Conservation (phyloP, 306 rosid genomes). For the Inga laurina region DNA sequence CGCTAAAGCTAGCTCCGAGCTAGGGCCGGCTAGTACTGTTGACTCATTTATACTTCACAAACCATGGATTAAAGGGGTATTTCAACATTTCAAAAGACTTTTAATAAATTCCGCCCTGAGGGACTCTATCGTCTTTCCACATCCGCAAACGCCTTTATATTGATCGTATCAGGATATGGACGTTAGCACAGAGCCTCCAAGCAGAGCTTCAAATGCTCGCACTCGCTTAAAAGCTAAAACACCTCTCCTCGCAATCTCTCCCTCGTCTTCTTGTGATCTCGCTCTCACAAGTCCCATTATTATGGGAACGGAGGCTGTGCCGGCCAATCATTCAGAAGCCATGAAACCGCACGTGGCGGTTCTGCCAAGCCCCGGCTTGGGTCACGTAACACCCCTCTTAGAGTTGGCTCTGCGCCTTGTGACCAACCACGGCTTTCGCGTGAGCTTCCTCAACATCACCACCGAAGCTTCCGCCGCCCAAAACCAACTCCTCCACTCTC, state of each 20-base stretch:
- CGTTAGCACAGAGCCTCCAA: no score
- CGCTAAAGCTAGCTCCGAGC: no score
- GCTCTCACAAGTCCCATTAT: neutral
- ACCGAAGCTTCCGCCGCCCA: slow-evolving; percentile 50
- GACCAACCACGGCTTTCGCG: slow-evolving; percentile 30
- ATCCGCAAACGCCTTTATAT: neutral
- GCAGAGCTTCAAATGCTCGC: no score
- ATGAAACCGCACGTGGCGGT: slow-evolving; percentile 31
- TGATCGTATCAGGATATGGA: neutral
- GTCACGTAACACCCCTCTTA: slow-evolving; percentile 48
- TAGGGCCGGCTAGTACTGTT: no score
- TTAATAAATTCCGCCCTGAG: no score
- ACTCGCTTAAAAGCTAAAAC: no score
- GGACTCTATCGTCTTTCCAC: no score
- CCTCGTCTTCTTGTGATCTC: neutral
- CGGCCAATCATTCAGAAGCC: neutral
- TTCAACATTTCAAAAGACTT: no score
- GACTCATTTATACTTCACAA: no score
- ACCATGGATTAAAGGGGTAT: no score
- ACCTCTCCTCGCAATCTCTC: neutral
- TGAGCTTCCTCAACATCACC: slow-evolving; percentile 56
- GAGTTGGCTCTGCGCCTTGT: slow-evolving; percentile 43
- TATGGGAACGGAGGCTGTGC: neutral
- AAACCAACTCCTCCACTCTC: slow-evolving; percentile 36
- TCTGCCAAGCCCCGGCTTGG: slow-evolving; percentile 55